Evolutionary conservation across 108 stramenopile genomes (phyloP).

Genomic region (Nitzschia palea): DNA sequence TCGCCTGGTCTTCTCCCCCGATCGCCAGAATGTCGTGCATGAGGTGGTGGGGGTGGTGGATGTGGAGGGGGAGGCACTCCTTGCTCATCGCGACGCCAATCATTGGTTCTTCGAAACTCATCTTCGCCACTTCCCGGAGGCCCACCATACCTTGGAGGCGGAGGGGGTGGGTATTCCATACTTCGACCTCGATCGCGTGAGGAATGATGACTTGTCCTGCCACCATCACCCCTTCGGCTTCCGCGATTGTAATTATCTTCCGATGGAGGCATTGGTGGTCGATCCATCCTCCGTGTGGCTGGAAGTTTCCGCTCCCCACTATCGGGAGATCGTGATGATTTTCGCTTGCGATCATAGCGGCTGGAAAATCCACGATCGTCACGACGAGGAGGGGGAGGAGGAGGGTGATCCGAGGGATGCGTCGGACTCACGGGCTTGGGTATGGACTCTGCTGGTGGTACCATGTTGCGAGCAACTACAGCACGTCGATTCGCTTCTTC

Average conservation of each 20-base stretch:
- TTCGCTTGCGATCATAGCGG: background rate
- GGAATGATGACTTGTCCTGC: slow-evolving; percentile 4
- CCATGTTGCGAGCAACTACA: slow-evolving; percentile 39
- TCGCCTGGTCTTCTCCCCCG: slow-evolving; percentile 3
- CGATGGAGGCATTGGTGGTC: background rate
- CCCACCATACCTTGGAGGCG: background rate
- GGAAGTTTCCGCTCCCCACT: slow-evolving; percentile 1
- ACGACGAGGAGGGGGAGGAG: background rate
- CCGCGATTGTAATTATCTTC: slow-evolving; percentile 2
- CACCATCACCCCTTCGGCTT: slow-evolving; percentile 4
- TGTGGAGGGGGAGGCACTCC: background rate
- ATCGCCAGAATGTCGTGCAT: background rate
- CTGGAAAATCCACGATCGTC: background rate
- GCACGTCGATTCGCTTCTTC: slow-evolving; percentile 57
- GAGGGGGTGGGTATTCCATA: background rate
- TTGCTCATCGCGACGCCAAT: slow-evolving; percentile 6
- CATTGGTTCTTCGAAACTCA: slow-evolving; percentile 19
- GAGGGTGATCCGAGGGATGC: slow-evolving; percentile 22
- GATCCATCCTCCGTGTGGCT: background rate
- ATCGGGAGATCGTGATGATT: background rate
- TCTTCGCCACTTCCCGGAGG: slow-evolving; percentile 8
- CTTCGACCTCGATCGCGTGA: background rate
- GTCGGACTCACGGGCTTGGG: slow-evolving; percentile 20
- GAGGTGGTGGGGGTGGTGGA: background rate
- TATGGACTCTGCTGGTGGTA: background rate